A percentile compares a stretch with the other conserved stretches of the same genome.
phyloP scores from a whole-genome alignment of 139 green algal species.

The Chlorella sp. region DNA sequence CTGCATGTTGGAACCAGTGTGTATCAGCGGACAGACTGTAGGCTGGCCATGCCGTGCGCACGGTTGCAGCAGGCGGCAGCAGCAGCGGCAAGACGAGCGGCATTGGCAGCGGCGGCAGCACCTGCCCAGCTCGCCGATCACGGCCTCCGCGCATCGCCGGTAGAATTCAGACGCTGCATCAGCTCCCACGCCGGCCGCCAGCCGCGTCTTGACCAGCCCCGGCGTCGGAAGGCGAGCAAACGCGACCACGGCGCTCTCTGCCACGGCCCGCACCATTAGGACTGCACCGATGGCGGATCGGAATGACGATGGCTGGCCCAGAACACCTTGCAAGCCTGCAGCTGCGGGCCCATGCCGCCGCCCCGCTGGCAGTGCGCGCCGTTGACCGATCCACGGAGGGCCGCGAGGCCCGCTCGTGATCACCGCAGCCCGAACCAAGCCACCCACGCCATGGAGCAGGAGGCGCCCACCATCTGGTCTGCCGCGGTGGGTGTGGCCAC shows the following conservation, averaged over 20 bases:
- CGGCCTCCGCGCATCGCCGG: slow-evolving; percentile 55
- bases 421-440: too few species aligned
- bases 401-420: too few species aligned
- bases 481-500: background rate
- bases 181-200: slow-evolving; percentile 60
- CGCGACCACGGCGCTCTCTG: slow-evolving; percentile 35
- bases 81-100: too few species aligned
- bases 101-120: slow-evolving; percentile 15
- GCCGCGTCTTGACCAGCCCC: slow-evolving; percentile 73
- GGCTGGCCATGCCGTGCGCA: too few species aligned
- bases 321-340: too few species aligned
- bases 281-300: background rate
- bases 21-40: too few species aligned
- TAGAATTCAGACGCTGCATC: slow-evolving; percentile 63
- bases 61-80: too few species aligned
- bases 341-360: too few species aligned
- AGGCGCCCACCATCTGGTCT: background rate
- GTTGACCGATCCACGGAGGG: too few species aligned
- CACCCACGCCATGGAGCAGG: background rate
- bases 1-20: background rate
- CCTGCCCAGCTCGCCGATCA: slow-evolving; percentile 46
- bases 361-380: too few species aligned
- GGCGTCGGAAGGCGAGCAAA: slow-evolving; percentile 66
- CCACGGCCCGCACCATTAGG: background rate
- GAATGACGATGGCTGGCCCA: background rate